Evolutionary conservation across 192 early-diverging fungal genomes (phyloP), one percentile per base, ranked within the genome.

Genomic region (Coemansia sp.): DNA sequence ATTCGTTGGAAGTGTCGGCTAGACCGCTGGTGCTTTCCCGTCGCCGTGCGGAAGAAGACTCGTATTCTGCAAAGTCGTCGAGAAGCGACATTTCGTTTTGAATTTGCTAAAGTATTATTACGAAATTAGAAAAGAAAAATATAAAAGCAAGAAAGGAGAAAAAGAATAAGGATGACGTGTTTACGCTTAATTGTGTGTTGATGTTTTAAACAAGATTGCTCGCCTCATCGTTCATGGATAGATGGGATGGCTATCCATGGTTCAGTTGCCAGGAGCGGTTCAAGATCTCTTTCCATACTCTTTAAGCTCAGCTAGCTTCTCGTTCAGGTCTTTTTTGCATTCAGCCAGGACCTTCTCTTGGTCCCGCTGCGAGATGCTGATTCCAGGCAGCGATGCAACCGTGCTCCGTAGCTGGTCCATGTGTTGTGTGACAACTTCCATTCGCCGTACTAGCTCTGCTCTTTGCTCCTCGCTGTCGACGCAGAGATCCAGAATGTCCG

Each of bases 41-140:
- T 38, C 50, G 68, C 61, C 42, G 62, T 15, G 50, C 31, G 11
- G 66, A 41, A 6, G 66, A 41, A 6, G 70, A 70, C 41, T 77
- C 59, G 70, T 77, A 74, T 45, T 77, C 74, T 17, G 70, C 79
- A 47, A 64, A 81, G 56, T 81, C 79, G 27, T 81, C 79, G 17
- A 76, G 75, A 10, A 76, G 59, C 20, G 79, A 82, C 79, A 82
- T 77, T 67, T 52, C 29, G n/a, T n/a, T 6, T 25, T 47, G 22
- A 22, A 30, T 29, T 50, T 31, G 1, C 27, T 29, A 15, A 52
- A 15, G 36, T 42, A 59, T 61, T 37, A 28, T 25, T 22, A 65
- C 29, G n/a, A 29, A 13, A 52, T 25, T 44, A n/a, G 22, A 34
- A 37, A 48, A 48, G 22, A 4, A 36, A 60, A 59, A 7, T 36